Evolutionary conservation across 129 eudicot genomes (phyloP).

Genomic region (Flaveria sonorensis): DNA sequence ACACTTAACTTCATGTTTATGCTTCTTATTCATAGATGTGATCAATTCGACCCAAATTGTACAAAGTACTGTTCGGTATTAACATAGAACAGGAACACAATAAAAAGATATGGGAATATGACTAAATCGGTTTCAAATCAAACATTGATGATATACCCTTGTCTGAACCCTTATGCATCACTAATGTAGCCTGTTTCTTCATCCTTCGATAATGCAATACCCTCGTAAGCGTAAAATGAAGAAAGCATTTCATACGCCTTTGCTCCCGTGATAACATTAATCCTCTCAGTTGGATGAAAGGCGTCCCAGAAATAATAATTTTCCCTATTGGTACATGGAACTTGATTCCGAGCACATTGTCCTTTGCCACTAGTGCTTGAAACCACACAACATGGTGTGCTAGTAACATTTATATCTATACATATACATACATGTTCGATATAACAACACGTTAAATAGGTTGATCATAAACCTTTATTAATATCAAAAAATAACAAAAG

Average conservation of each 20-base stretch:
- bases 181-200: neutral
- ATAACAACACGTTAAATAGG: neutral
- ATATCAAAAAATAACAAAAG: neutral
- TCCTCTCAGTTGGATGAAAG: slow-evolving; percentile 35
- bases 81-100: neutral
- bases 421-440: neutral
- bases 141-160: neutral
- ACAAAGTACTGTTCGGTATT: neutral
- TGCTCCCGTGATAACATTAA: slow-evolving; percentile 23
- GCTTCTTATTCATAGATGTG: too few relatives aligned
- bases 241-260: slow-evolving; percentile 19
- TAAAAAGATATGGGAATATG: neutral
- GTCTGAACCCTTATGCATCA: neutral
- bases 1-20: too few relatives aligned
- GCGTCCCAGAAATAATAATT: slow-evolving; percentile 33
- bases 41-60: neutral
- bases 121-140: neutral
- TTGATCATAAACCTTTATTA: neutral
- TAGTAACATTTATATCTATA: slow-evolving; percentile 35
- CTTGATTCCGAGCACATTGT: slow-evolving; percentile 18
- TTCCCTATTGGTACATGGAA: slow-evolving; percentile 36
- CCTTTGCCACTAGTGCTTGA: slow-evolving; percentile 25
- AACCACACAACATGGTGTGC: slow-evolving; percentile 30
- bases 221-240: slow-evolving; percentile 7
- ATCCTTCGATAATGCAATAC: neutral